Base-by-base conservation (phyloP, 345 rosid genomes). In the Citrus inodora region DNA sequence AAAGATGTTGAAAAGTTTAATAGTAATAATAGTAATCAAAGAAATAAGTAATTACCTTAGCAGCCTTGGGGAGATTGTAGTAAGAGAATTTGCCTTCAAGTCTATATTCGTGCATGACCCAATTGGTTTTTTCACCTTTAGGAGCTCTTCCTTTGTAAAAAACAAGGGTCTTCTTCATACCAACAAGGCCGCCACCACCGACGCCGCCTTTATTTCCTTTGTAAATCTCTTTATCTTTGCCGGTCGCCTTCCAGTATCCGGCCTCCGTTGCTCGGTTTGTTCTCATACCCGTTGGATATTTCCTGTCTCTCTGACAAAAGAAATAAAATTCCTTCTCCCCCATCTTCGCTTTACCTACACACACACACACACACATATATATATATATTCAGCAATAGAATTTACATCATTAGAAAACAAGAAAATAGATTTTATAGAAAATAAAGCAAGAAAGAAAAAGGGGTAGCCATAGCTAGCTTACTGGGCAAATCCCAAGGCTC, bases 141-240 rank as follows among this genome's bases (percentile, higher is more conserved):
- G 99, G 99, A 55, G 99, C 99, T 88, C 99, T 87, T 13, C 99
- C 99, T 82, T 4, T 84, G 86, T 96, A 96, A 82, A 96, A 96
- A 30, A 96, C 99, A 78, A 96, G 98, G 3, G 99, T 96, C 88
- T 96, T 96, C 90, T 96, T 96, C 99, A 96, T 96, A 67, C 99
- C 99, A 69, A 96, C 95, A 64, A 92, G 93, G 82, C 87, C 77
- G 24, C 56, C 56, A 17, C 56, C 56, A 4, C 58, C 58, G 5
- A 1, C 51, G 51, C 4, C 51, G 51, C 51, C 17, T 13, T 81
- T 80, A 80, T 82, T 90, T 4, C 94, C 98, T 80, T 71, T 87
- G 88, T 73, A 90, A 58, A 96, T 94, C 89, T 92, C 92, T 69
- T 89, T 96, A 51, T 96, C 99, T 74, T 94, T 94, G 0, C 99